Base-by-base conservation (phyloP, 2,329 filamentous ascomycete species). In the Alternaria sp. region DNA sequence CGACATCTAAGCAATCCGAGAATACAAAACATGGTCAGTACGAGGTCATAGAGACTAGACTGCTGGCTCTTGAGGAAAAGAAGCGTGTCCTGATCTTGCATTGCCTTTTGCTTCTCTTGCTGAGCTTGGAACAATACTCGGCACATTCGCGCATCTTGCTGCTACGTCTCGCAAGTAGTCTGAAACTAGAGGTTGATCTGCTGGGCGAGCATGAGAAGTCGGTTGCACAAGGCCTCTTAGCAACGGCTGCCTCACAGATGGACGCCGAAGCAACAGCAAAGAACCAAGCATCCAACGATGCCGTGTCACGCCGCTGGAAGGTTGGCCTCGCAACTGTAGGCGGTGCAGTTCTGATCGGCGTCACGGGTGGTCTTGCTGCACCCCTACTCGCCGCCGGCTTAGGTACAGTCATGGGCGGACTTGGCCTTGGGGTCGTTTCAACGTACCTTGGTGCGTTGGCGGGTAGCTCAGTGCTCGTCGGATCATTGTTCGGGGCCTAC, bases 401-500 rank as follows among this genome's bases (percentile, higher is more conserved):
- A 39, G 93, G 93, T 24, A 89, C 88, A 0, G 84, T 94, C 0
- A 89, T 93, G 80, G 89, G 90, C 28, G 92, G 92, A 0, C 77
- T 91, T 9, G 92, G 92, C 2, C 83, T 97, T 1, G 89, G 89
- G 9, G 88, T 89, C 12, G 89, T 92, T 11, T 92, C 93, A 4
- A 88, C 88, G 1, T 87, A 96, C 52, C 82, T 98, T 1, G 94
- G 93, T 26, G 85, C 88, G 28, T 84, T 97, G 71, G 91, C 93
- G 2, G 89, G 94, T 42, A 95, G 90, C 66, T 87, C 89, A 11
- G 86, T 94, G 24, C 83, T 93, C 39, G 89, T 96, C 36, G 94
- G 93, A 11, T 88, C 90, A 41, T 81, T 98, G 42, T 97, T 98
- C 73, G 94, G 94, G 7, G 91, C 95, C 22, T 97, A 96, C 74